Evolutionary conservation across 2,329 filamentous ascomycete genomes (phyloP).

Genomic region (Colletotrichum sp.): DNA sequence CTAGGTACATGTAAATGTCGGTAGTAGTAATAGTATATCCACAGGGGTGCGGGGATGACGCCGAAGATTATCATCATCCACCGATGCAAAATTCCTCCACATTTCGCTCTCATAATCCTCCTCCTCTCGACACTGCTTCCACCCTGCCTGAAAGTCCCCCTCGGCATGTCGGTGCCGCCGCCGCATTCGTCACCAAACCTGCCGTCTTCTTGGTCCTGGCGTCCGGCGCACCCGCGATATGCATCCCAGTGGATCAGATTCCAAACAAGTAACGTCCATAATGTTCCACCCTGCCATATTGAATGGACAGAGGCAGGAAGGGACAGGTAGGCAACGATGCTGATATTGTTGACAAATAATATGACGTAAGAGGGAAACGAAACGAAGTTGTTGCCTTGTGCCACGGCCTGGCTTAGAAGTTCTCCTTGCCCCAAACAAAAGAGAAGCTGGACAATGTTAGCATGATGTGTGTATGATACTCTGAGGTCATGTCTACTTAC

Average conservation of each 20-base stretch:
- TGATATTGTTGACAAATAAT: conserved; percentile 16
- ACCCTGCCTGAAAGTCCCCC: not conserved
- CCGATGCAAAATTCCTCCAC: conserved; percentile 7
- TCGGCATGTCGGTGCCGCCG: not conserved
- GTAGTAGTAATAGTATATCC: conserved; percentile 21
- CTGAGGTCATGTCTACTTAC: conserved; percentile 50
- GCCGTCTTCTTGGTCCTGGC: not conserved
- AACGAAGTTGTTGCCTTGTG: conserved; percentile 14
- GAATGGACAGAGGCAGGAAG: not conserved
- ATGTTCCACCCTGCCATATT: not conserved
- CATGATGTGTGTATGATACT: not conserved
- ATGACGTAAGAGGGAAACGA: conserved; percentile 20
- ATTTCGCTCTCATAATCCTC: not conserved
- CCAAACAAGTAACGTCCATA: not conserved
- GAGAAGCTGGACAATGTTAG: conserved; percentile 53
- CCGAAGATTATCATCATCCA: conserved; percentile 21
- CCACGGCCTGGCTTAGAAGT: conserved; percentile 53
- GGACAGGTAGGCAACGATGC: conserved; percentile 1
- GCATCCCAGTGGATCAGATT: conserved; percentile 9
- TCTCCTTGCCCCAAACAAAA: conserved; percentile 74
- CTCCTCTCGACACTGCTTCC: not conserved
- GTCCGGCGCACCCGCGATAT: conserved; percentile 17
- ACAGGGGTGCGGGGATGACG: conserved; percentile 18
- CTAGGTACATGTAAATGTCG: conserved; percentile 22
- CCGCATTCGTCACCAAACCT: not conserved